These are phyloP conservation scores for Musa acuminata DNA, from an alignment of 176 grass and related monocot species.

Conservation along the genomic window DNA sequence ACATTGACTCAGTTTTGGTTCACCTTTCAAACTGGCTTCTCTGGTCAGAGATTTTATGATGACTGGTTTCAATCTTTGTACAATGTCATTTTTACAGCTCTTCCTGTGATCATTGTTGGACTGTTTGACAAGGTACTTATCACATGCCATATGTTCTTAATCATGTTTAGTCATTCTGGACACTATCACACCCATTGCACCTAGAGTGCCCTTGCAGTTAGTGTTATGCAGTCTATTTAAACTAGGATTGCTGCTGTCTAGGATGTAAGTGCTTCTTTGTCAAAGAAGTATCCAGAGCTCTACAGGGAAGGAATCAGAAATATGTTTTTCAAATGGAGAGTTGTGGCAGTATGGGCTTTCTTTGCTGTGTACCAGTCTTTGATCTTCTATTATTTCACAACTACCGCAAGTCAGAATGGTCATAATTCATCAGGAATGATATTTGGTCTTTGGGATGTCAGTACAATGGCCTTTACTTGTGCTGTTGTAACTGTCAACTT, in stretches of 20 bases:
- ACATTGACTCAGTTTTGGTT: conserved; percentile 99
- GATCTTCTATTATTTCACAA: conserved; percentile 93
- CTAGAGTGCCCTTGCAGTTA: background rate
- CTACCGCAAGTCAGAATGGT: conserved; percentile 63
- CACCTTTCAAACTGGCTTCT: conserved; percentile 98
- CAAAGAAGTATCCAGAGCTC: conserved; percentile 82
- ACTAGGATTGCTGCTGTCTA: conserved; percentile 29
- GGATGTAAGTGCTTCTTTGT: conserved; percentile 87
- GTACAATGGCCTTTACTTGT: conserved; percentile 96
- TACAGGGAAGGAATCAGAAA: conserved; percentile 96
- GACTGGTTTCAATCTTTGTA: conserved; percentile 96
- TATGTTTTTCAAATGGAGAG: conserved; percentile 79
- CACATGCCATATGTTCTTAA: conserved; percentile 8
- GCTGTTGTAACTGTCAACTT: conserved; percentile 95
- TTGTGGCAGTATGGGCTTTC: conserved; percentile 85
- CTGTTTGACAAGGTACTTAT: conserved; percentile 89
- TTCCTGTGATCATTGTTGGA: conserved; percentile 95
- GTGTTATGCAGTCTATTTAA: too few species aligned
- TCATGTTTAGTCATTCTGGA: background rate
- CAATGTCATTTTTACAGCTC: conserved; percentile 93
- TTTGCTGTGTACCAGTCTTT: conserved; percentile 92
- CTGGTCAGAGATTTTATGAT: conserved; percentile 96
- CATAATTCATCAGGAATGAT: conserved; percentile 79
- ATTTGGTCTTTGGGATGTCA: conserved; percentile 95
- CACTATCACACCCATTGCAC: background rate